A percentile compares a stretch with the other conserved stretches of the same genome.
Evolutionary conservation across 768 basidiomycete species (phyloP).

Genomic region (Mycena indigotica): DNA sequence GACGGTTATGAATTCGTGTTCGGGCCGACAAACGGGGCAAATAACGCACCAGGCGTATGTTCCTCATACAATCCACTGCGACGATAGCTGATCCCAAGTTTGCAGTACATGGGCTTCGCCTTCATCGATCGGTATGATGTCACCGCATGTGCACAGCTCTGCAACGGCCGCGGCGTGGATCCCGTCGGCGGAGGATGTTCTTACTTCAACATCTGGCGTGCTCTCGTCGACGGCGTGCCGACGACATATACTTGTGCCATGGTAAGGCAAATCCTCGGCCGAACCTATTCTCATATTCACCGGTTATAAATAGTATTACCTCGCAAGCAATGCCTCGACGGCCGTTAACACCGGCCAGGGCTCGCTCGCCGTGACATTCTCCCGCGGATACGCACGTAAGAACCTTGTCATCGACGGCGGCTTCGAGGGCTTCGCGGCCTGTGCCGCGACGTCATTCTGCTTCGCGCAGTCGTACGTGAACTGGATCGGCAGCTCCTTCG

Average conservation of each 20-base stretch:
- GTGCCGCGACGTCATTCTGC: slow-evolving; percentile 17
- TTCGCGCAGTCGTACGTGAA: slow-evolving; percentile 9
- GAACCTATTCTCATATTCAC: slow-evolving; percentile 35
- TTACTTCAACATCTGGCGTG: slow-evolving; percentile 56
- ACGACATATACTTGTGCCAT: slow-evolving; percentile 51
- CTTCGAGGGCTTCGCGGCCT: slow-evolving; percentile 13
- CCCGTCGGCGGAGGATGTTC: slow-evolving; percentile 45
- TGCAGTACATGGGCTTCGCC: slow-evolving; percentile 52
- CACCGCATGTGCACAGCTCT: slow-evolving; percentile 43
- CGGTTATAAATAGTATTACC: slow-evolving; percentile 12
- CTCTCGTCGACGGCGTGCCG: slow-evolving; percentile 43
- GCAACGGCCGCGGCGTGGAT: slow-evolving; percentile 45
- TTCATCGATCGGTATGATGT: slow-evolving; percentile 52
- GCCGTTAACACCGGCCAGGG: slow-evolving; percentile 18
- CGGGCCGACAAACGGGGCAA: slow-evolving; percentile 49
- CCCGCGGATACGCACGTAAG: slow-evolving; percentile 17
- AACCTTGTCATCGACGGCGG: slow-evolving; percentile 17
- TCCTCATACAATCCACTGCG: neutral
- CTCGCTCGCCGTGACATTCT: slow-evolving; percentile 10
- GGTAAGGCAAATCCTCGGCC: slow-evolving; percentile 36
- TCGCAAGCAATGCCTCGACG: slow-evolving; percentile 12
- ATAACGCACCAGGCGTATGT: slow-evolving; percentile 44
- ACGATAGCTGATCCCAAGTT: slow-evolving; percentile 1
- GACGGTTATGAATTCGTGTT: slow-evolving; percentile 49
- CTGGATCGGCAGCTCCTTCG: slow-evolving; percentile 19